Evolutionary conservation across 106 monocot species (phyloP), one percentile per base, ranked within the genome.

Genomic region (Cymbidium sinense): DNA sequence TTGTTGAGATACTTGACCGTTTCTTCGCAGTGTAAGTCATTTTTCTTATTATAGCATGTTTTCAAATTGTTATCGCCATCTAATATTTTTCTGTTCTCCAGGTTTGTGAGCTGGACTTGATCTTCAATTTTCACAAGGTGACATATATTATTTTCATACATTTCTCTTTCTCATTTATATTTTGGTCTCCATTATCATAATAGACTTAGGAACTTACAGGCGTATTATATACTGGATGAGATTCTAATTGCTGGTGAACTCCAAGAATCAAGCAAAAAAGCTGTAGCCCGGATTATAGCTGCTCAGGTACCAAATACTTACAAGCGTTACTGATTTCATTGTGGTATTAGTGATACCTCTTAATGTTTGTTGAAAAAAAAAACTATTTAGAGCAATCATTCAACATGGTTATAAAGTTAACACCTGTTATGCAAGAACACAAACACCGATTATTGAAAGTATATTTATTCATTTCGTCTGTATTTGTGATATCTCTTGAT

Each of bases 21-120:
- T 95, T 92, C 84, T 95, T 95, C 83, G 95, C 77, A 95, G 92
- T 51, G 89, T 92, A 70, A 86, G 88, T 54, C 20, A 36, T 20
- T 8, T 74, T 35, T 51, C 1, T 39, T 9, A 78, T 69, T 67
- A 31, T 50, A 27, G 61, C 2, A 13, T 78, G 47, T 12, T 29
- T 33, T 55, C 10, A 12, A 50, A 44, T 74, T 44, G 41, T 25
- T 74, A 23, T 74, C n/a, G 20, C 27, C 39, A 39, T 17, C 44
- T 74, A 44, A 44, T 50, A 20, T 65, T 47, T 82, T 64, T 79
- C 50, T 13, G 55, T 21, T 69, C 61, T 76, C 61, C 70, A 99
- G 98, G 98, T 99, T 34, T 99, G 98, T 61, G 98, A 99, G 83
- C 79, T 99, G 81, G 98, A 99, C 79, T 84, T 99, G 87, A 94